Base-by-base conservation (phyloP, 75 land plant species). In the Adiantum capillusveneris region DNA sequence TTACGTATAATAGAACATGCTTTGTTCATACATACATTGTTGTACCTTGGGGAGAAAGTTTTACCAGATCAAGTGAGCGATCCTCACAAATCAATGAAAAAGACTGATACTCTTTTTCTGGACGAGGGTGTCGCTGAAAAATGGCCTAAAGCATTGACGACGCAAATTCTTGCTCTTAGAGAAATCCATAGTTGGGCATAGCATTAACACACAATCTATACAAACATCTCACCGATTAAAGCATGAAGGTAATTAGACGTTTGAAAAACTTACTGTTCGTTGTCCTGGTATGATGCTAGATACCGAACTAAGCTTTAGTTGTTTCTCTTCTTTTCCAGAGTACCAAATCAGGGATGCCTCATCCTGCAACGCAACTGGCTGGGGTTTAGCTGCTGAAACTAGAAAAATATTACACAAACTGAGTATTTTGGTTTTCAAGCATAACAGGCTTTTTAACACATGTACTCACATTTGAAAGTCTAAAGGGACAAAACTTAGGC, bases 31-130 rank as follows among this genome's bases (percentile, higher is more conserved):
- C n/a, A n/a, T n/a, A n/a, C n/a, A n/a, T n/a, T n/a, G n/a, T n/a
- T n/a, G n/a, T n/a, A n/a, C n/a, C 7, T 17, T 21, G 61, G 13
- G 45, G 64, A 12, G 2, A 53, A 52, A 25, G 14, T 20, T 79
- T 73, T 83, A 92, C 97, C 86, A 92, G 58, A 80, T 92, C 97
- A 25, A 88, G 66, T 36, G 97, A 92, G 34, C 94, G 72, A 44
- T 82, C 84, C 63, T 74, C 83, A 58, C 83, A 83, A 18, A 92
- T 84, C 18, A 92, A 78, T 43, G 97, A 92, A 74, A 92, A 92
- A 20, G 97, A 92, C 66, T 88, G 97, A 51, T 85, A 92, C 62
- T 92, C 97, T 75, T 92, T 92, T 66, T 88, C 95, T 44, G 93
- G 90, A n/a, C 95, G 81, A 49, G 97, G 90, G 62, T 92, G 88